Evolutionary conservation across 2,329 filamentous ascomycete genomes (phyloP).

Genomic region (Myotisia sp.): DNA sequence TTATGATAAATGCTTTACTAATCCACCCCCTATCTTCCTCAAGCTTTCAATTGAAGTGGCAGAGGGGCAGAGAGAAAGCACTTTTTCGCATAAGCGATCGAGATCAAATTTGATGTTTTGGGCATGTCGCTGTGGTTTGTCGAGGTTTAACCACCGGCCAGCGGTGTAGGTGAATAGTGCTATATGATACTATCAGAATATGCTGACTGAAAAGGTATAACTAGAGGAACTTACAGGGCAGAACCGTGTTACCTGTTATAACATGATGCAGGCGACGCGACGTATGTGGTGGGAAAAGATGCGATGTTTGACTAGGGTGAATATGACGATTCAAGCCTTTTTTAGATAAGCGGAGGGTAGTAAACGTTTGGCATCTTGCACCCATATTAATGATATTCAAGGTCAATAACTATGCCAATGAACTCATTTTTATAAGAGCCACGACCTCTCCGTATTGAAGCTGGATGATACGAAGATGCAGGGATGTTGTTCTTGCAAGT

Average conservation of each 20-base stretch:
- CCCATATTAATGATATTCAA: no score
- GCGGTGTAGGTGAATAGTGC: constrained; percentile 20
- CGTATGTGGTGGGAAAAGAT: no score
- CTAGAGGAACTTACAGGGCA: constrained; percentile 7
- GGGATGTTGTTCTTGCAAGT: no score
- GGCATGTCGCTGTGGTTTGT: constrained; percentile 23
- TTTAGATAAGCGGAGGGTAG: no score
- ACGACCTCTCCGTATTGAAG: no score
- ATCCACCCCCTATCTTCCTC: constrained; percentile 33
- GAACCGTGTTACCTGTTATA: constrained; percentile 3
- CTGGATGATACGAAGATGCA: no score
- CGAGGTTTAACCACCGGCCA: constrained; percentile 26
- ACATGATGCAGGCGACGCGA: no score
- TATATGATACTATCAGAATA: constrained; percentile 9
- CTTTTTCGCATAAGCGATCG: constrained; percentile 23
- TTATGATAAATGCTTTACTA: constrained; percentile 33
- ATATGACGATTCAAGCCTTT: no score
- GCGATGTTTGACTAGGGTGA: no score
- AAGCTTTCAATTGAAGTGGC: constrained; percentile 22
- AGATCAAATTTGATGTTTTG: constrained; percentile 31
- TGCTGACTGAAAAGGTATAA: background rate
- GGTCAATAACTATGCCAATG: no score
- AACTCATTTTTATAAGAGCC: no score
- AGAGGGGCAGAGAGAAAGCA: constrained; percentile 24
- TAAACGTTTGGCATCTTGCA: no score